Evolutionary conservation across 2,329 filamentous ascomycete genomes (phyloP).

Genomic region (Chrysosporium keratinophilum): DNA sequence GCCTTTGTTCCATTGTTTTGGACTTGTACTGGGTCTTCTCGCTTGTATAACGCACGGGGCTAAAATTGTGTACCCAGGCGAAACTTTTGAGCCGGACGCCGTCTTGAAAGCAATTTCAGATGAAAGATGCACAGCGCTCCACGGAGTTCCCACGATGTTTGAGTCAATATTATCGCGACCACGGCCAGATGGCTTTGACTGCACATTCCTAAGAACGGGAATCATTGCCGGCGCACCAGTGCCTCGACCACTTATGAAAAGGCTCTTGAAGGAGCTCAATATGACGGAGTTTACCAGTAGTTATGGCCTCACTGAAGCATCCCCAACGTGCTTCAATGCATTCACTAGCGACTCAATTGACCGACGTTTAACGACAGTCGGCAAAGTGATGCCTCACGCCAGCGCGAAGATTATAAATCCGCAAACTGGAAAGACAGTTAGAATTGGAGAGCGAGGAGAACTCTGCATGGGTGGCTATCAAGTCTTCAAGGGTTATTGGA

Average conservation of each 20-base stretch:
- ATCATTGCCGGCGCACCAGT: conserved; percentile 72
- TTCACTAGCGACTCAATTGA: conserved; percentile 62
- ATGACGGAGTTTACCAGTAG: conserved; percentile 65
- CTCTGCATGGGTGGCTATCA: conserved; percentile 71
- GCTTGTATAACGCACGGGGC: conserved; percentile 63
- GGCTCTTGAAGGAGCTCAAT: conserved; percentile 58
- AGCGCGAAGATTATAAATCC: conserved; percentile 65
- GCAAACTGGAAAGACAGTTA: conserved; percentile 53
- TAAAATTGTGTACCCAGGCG: conserved; percentile 64
- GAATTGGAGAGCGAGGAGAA: conserved; percentile 59
- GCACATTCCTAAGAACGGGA: conserved; percentile 55
- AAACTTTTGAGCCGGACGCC: conserved; percentile 59
- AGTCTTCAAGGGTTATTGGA: conserved; percentile 50
- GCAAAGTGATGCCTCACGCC: conserved; percentile 64
- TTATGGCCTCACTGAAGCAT: conserved; percentile 66
- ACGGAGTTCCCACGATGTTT: conserved; percentile 79
- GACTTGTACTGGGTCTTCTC: conserved; percentile 64
- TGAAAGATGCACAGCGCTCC: conserved; percentile 61
- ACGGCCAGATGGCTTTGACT: conserved; percentile 40
- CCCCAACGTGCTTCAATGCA: conserved; percentile 71
- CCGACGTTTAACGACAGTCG: conserved; percentile 59
- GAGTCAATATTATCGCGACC: conserved; percentile 49
- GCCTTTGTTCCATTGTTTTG: conserved; percentile 78
- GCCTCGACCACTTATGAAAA: conserved; percentile 62
- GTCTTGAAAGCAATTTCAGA: conserved; percentile 57